Percentiles rank a stretch among this genome's conserved stretches.
phyloP scores from a whole-genome alignment of 306 rosid genomes.

The Pyrus pyrifolia region DNA sequence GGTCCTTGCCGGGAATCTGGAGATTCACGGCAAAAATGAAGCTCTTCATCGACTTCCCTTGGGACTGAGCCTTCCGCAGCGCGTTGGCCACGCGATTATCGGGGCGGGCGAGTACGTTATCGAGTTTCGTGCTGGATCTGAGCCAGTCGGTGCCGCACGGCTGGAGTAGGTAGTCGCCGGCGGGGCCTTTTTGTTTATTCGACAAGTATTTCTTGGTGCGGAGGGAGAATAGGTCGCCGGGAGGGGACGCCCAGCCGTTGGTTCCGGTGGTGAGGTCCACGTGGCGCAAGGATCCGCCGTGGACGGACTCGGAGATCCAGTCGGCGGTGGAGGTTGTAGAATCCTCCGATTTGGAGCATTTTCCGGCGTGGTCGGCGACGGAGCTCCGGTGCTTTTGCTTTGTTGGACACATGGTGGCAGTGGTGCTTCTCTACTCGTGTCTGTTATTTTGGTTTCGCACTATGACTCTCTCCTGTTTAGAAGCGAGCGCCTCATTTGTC shows the following conservation, averaged over 20 bases:
- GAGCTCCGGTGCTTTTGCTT: constrained; percentile 36
- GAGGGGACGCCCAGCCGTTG: constrained; percentile 95
- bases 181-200: constrained; percentile 47
- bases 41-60: constrained; percentile 50
- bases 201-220: constrained; percentile 55
- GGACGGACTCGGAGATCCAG: constrained; percentile 53
- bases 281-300: constrained; percentile 62
- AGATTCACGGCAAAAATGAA: constrained; percentile 82
- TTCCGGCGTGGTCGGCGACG: constrained; percentile 13
- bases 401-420: constrained; percentile 39
- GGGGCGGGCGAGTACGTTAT: constrained; percentile 68
- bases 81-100: constrained; percentile 60
- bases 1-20: constrained; percentile 83
- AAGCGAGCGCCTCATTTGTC: background rate
- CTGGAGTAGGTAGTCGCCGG: constrained; percentile 66
- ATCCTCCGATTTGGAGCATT: constrained; percentile 25
- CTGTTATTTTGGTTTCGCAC: background rate
- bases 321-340: constrained; percentile 18
- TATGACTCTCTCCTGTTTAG: background rate
- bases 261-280: constrained; percentile 65
- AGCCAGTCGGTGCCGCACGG: constrained; percentile 91
- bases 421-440: background rate
- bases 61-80: constrained; percentile 48
- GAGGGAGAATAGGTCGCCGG: constrained; percentile 68
- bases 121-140: constrained; percentile 61